These are phyloP conservation scores for Xanthoconium purpureum DNA, from an alignment of 768 basidiomycete species.

Conservation along the genomic window DNA sequence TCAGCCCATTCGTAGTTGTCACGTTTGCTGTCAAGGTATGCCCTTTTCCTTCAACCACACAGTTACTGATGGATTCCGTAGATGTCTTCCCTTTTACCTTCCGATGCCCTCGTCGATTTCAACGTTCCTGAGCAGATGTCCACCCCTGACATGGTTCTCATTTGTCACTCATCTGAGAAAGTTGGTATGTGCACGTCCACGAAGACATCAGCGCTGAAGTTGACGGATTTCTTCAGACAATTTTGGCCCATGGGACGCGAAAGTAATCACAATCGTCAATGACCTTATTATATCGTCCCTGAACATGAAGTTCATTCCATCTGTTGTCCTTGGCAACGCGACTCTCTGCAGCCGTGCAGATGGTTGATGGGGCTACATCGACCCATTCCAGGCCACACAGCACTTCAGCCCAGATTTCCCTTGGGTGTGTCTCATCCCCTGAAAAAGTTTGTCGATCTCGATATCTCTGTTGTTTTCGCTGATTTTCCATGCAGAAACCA, in stretches of 20 bases:
- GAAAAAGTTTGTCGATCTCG: not conserved
- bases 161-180: too few species aligned
- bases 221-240: not conserved
- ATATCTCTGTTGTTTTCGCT: not conserved
- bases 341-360: not conserved
- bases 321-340: not conserved
- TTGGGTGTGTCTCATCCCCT: not conserved
- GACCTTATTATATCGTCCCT: not conserved
- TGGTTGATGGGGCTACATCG: not conserved
- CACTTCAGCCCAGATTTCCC: not conserved
- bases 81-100: too few species aligned
- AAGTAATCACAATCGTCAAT: not conserved
- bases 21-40: too few species aligned
- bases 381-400: not conserved
- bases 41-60: too few species aligned
- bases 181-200: too few species aligned
- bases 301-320: not conserved
- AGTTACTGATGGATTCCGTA: too few species aligned
- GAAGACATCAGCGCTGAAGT: not conserved
- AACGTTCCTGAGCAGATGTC: not conserved
- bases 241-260: not conserved
- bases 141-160: not conserved
- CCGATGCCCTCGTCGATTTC: not conserved
- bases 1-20: too few species aligned
- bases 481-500: not conserved